Percentiles rank a stretch among this genome's conserved stretches.
These are phyloP conservation scores for Forsythia viridissima DNA, from an alignment of 257 asterid species.

Conservation along the genomic window DNA sequence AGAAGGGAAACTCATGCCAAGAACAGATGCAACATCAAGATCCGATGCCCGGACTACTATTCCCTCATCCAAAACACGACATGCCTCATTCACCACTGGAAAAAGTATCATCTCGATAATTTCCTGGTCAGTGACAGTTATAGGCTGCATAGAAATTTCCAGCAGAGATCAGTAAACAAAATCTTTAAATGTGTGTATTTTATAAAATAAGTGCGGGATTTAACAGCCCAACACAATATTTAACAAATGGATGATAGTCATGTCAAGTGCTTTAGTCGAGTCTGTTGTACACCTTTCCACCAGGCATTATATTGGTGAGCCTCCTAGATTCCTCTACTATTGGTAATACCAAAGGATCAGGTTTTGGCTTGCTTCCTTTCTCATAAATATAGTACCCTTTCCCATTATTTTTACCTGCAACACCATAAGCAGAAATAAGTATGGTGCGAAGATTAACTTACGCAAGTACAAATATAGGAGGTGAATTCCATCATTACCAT, in stretches of 20 bases:
- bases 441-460: conserved; percentile 14
- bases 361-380: conserved; percentile 90
- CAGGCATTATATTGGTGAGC: conserved; percentile 79
- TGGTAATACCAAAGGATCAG: conserved; percentile 80
- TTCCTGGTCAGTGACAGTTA: conserved; percentile 78
- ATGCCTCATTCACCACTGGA: conserved; percentile 95
- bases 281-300: conserved; percentile 70
- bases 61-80: conserved; percentile 89
- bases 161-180: background rate
- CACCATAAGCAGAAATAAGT: conserved; percentile 12
- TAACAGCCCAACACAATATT: background rate
- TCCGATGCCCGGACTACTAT: conserved; percentile 90
- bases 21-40: conserved; percentile 88
- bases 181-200: background rate
- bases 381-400: conserved; percentile 83
- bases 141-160: conserved; percentile 57
- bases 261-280: conserved; percentile 7
- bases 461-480: conserved; percentile 1
- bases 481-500: conserved; percentile 48
- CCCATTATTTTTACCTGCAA: conserved; percentile 89
- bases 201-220: background rate
- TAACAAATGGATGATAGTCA: background rate
- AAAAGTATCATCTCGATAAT: conserved; percentile 88
- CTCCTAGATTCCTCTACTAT: conserved; percentile 86
- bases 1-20: conserved; percentile 97